Percentiles rank a stretch among this genome's conserved stretches.
Evolutionary conservation across 768 basidiomycete genomes (phyloP).

Genomic region (Termitomyces bulborhizus): DNA sequence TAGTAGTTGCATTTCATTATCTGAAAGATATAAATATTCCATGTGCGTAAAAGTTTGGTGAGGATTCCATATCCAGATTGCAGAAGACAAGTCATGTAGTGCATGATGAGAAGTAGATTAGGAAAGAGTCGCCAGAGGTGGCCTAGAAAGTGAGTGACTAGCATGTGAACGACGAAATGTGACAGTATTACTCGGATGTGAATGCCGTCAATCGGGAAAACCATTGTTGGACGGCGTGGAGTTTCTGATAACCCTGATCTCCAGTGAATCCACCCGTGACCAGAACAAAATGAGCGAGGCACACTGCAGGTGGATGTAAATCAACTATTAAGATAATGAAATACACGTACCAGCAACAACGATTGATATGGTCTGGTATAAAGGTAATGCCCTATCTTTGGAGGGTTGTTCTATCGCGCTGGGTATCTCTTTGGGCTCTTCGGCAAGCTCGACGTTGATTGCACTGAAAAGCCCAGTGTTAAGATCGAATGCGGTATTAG

Average conservation of each 20-base stretch:
- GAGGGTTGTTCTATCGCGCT: constrained; percentile 3
- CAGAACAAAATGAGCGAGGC: constrained; percentile 42
- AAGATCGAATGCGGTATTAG: constrained; percentile 40
- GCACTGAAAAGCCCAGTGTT: constrained; percentile 40
- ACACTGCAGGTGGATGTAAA: constrained; percentile 24
- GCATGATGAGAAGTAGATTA: neutral
- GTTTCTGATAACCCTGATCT: constrained; percentile 37
- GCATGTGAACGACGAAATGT: neutral
- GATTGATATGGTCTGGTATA: constrained; percentile 29
- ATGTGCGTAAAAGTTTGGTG: neutral
- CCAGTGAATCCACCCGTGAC: constrained; percentile 43
- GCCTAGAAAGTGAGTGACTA: neutral
- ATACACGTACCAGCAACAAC: constrained; percentile 26
- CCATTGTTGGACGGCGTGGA: constrained; percentile 35
- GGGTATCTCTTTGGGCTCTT: constrained; percentile 13
- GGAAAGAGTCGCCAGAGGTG: neutral
- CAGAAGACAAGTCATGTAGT: no score
- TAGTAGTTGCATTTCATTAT: constrained; percentile 7
- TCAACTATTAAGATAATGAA: neutral
- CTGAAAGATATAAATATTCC: neutral
- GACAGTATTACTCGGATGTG: neutral
- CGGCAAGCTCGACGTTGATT: constrained; percentile 19
- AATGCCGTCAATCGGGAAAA: constrained; percentile 13
- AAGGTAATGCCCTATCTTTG: constrained; percentile 20
- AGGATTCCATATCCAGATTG: neutral